Evolutionary conservation across 1,139 yeast genomes (phyloP).

Genomic region (Blastobotrys capitulatus): DNA sequence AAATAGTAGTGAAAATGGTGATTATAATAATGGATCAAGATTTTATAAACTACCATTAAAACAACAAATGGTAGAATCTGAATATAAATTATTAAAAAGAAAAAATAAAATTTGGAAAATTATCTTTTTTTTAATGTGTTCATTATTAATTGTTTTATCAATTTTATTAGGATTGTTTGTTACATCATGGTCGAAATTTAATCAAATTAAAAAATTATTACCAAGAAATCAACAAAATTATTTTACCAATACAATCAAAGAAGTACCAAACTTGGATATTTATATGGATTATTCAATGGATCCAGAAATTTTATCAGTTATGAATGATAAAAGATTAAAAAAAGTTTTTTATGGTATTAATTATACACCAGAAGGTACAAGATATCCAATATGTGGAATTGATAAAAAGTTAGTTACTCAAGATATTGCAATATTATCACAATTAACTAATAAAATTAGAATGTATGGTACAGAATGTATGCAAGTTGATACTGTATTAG

Average conservation of each 20-base stretch:
- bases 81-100: neutral
- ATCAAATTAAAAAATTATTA: no score
- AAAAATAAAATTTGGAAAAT: no score
- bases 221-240: no score
- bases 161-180: no score
- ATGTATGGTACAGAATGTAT: constrained; percentile 61
- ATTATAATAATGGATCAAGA: no score
- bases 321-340: constrained; percentile 22
- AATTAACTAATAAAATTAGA: constrained; percentile 51
- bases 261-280: neutral
- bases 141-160: no score
- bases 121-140: no score
- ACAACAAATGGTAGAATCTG: no score
- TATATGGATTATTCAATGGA: neutral
- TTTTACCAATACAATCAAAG: no score
- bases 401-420: constrained; percentile 44
- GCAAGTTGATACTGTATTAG: constrained; percentile 49
- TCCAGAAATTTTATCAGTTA: constrained; percentile 8
- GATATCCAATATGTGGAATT: constrained; percentile 41
- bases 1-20: no score
- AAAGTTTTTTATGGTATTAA: constrained; percentile 52
- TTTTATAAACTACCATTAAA: no score
- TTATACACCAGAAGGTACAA: constrained; percentile 51
- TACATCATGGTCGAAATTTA: no score
- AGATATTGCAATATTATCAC: constrained; percentile 54